Evolutionary conservation across 108 stramenopile species (phyloP).

Genomic region (Skeletonema grethae): DNA sequence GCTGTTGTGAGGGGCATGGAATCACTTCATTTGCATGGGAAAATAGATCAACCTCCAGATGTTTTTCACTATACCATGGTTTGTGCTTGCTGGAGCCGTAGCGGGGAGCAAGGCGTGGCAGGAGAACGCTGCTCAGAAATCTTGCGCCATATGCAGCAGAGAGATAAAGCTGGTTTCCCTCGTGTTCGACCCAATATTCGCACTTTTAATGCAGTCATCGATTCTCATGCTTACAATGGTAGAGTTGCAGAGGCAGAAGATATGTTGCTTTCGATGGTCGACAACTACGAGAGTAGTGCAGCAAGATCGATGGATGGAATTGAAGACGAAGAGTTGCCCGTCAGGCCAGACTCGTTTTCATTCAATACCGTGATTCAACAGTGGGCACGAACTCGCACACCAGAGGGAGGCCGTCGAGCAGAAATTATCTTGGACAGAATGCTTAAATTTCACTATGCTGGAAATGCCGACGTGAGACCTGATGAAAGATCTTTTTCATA

Average conservation of each 20-base stretch:
- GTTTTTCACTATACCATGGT: slow-evolving; percentile 66
- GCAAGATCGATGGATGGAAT: slow-evolving; percentile 46
- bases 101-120: slow-evolving; percentile 45
- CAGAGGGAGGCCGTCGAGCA: slow-evolving; percentile 60
- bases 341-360: slow-evolving; percentile 65
- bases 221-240: slow-evolving; percentile 53
- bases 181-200: slow-evolving; percentile 61
- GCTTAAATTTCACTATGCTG: slow-evolving; percentile 61
- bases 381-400: slow-evolving; percentile 48
- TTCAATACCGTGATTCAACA: slow-evolving; percentile 75
- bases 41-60: slow-evolving; percentile 57
- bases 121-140: slow-evolving; percentile 64
- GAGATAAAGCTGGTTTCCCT: slow-evolving; percentile 48
- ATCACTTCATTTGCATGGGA: slow-evolving; percentile 46
- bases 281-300: slow-evolving; percentile 52
- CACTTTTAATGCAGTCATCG: slow-evolving; percentile 72
- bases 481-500: slow-evolving; percentile 69
- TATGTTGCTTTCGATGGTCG: slow-evolving; percentile 64
- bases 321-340: slow-evolving; percentile 56
- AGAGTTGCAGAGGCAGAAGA: slow-evolving; percentile 61
- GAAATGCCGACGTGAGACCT: slow-evolving; percentile 58
- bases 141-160: slow-evolving; percentile 59
- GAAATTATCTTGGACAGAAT: slow-evolving; percentile 62
- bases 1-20: slow-evolving; percentile 69
- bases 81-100: slow-evolving; percentile 59